Percentiles rank a stretch among this genome's conserved stretches.
Evolutionary conservation across 805 yeast genomes (phyloP).

Genomic region (Pichia ethanolica): DNA sequence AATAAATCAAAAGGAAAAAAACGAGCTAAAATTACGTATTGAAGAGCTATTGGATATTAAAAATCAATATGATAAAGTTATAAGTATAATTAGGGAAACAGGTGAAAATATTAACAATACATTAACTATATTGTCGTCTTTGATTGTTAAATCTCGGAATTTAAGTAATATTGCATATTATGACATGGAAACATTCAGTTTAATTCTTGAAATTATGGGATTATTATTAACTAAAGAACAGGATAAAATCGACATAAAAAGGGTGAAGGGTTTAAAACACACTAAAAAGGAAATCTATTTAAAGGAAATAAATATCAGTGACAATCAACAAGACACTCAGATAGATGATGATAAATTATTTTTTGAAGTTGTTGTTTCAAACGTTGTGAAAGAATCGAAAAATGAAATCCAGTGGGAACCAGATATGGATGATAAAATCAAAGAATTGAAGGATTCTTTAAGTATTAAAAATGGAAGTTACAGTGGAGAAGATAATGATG

Average conservation of each 20-base stretch:
- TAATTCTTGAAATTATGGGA: constrained; percentile 69
- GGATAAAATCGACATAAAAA: constrained; percentile 42
- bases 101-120: constrained; percentile 19
- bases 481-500: neutral
- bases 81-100: constrained; percentile 17
- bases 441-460: neutral
- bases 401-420: constrained; percentile 9
- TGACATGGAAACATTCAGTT: constrained; percentile 44
- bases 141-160: constrained; percentile 33
- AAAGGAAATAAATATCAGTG: neutral
- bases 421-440: neutral
- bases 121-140: constrained; percentile 17
- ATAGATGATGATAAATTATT: constrained; percentile 2
- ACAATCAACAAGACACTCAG: neutral
- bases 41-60: constrained; percentile 41
- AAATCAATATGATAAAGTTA: constrained; percentile 27
- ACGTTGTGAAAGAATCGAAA: constrained; percentile 5
- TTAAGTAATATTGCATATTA: constrained; percentile 31
- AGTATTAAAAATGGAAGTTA: too few species aligned
- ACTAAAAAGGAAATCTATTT: constrained; percentile 29
- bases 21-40: constrained; percentile 33
- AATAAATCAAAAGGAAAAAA: constrained; percentile 42
- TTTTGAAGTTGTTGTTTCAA: constrained; percentile 11
- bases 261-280: constrained; percentile 73
- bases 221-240: constrained; percentile 45